These are phyloP conservation scores for Cladosporium oxysporum DNA, from an alignment of 2,329 filamentous ascomycete species.

Conservation along the genomic window DNA sequence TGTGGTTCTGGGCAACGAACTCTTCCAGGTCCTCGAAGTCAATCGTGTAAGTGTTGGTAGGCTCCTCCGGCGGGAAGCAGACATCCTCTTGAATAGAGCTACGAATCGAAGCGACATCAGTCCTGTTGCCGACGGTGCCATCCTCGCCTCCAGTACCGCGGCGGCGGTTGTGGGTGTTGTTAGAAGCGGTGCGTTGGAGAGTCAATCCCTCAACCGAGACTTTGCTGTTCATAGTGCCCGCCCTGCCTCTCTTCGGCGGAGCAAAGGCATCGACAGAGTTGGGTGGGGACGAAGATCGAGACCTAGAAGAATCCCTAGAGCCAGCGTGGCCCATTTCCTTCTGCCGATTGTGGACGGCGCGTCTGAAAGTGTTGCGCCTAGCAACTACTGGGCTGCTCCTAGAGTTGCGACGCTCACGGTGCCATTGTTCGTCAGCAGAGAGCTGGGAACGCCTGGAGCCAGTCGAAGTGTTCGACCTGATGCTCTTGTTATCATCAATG, in stretches of 20 bases:
- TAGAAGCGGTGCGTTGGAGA: conserved; percentile 71
- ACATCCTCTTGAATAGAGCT: conserved; percentile 83
- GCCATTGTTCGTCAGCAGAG: conserved; percentile 35
- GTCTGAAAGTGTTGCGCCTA: conserved; percentile 48
- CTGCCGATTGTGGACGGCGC: conserved; percentile 33
- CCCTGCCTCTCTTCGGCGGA: conserved; percentile 79
- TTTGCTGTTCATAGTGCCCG: conserved; percentile 65
- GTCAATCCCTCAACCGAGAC: conserved; percentile 58
- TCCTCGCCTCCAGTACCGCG: conserved; percentile 62
- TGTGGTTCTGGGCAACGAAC: conserved; percentile 68
- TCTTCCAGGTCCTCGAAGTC: conserved; percentile 94
- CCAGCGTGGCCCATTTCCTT: conserved; percentile 23
- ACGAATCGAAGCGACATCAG: conserved; percentile 64
- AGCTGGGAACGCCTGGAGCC: conserved; percentile 31
- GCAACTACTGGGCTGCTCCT: conserved; percentile 40
- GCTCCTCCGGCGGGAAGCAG: conserved; percentile 80
- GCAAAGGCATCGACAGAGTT: conserved; percentile 98
- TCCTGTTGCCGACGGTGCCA: conserved; percentile 57
- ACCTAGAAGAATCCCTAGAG: conserved; percentile 45
- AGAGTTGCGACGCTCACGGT: conserved; percentile 30
- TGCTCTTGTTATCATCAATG: conserved; percentile 71
- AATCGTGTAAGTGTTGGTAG: conserved; percentile 77
- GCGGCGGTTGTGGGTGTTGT: conserved; percentile 61
- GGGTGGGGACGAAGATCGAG: conserved; percentile 78
- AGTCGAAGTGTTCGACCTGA: conserved; percentile 49